These are phyloP conservation scores for Dentipellis sp. DNA, from an alignment of 768 basidiomycete genomes.

Conservation along the genomic window DNA sequence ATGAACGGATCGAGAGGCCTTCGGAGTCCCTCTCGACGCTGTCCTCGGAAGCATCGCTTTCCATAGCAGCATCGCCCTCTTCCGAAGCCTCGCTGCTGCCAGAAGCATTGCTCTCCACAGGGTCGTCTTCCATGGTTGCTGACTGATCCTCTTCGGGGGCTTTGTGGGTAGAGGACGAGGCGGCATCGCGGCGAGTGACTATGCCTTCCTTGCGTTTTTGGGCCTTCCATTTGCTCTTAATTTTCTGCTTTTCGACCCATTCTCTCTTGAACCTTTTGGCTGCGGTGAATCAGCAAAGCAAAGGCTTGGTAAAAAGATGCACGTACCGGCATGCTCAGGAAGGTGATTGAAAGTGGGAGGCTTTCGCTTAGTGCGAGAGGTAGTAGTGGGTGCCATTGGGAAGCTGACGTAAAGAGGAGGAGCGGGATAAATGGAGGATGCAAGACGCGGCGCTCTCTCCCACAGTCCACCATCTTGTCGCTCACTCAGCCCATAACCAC, in stretches of 20 bases:
- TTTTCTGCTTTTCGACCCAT: conserved; percentile 71
- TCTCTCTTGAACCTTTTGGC: conserved; percentile 75
- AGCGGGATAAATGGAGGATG: neutral
- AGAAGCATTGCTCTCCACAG: neutral
- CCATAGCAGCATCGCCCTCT: conserved; percentile 5
- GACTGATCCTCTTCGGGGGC: conserved; percentile 3
- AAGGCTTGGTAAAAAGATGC: neutral
- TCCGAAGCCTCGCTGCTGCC: neutral
- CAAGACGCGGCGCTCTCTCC: conserved; percentile 8
- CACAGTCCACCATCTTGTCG: conserved; percentile 17
- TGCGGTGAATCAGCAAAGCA: conserved; percentile 18
- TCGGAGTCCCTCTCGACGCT: conserved; percentile 15
- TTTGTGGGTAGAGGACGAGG: neutral
- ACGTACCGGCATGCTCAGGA: conserved; percentile 52
- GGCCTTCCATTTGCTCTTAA: conserved; percentile 70
- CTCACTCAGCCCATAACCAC: conserved; percentile 25
- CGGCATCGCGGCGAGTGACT: conserved; percentile 8
- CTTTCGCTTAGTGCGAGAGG: conserved; percentile 29
- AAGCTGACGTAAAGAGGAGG: conserved; percentile 8
- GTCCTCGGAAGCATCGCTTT: conserved; percentile 6
- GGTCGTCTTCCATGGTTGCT: conserved; percentile 1
- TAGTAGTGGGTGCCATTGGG: neutral
- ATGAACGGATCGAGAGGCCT: neutral
- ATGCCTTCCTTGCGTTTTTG: conserved; percentile 49
- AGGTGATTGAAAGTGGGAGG: conserved; percentile 68